A percentile compares a stretch with the other conserved stretches of the same genome.
Evolutionary conservation across 148 eudicot genomes (phyloP).

Genomic region (Rhododendron kiyosumense): DNA sequence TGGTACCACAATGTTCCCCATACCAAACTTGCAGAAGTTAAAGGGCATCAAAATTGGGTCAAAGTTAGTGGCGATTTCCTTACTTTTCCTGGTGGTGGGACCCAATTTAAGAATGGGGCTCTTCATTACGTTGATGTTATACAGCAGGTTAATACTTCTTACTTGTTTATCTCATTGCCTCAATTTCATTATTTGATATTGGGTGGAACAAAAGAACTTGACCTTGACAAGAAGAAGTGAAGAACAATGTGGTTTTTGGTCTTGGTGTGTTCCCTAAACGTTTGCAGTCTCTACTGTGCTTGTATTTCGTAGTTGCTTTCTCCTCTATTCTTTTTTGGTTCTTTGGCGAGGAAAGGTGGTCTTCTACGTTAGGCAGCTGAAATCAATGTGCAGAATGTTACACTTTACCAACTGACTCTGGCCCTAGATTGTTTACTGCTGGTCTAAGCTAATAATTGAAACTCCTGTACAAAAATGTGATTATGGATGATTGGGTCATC

Average conservation of each 20-base stretch:
- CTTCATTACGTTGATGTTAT: constrained; percentile 55
- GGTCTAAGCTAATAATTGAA: neutral
- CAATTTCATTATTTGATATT: neutral
- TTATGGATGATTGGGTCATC: neutral
- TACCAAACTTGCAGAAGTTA: constrained; percentile 53
- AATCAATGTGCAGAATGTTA: neutral
- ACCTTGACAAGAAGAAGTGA: neutral
- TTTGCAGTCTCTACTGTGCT: neutral
- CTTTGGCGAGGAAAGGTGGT: neutral
- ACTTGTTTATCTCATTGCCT: neutral
- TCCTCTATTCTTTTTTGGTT: neutral
- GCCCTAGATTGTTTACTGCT: neutral
- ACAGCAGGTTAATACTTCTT: constrained; percentile 30
- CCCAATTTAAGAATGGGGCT: constrained; percentile 64
- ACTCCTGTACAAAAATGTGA: neutral
- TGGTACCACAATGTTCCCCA: constrained; percentile 70
- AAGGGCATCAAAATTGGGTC: constrained; percentile 80
- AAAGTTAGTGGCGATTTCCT: constrained; percentile 55
- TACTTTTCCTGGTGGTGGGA: constrained; percentile 72
- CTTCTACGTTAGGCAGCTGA: neutral
- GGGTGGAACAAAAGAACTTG: neutral
- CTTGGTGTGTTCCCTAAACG: neutral
- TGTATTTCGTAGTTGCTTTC: neutral
- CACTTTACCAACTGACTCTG: neutral
- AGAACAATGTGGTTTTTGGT: neutral